Percentiles rank a stretch among this genome's conserved stretches.
Evolutionary conservation across 208 protist genomes (phyloP).

Genomic region (Willaertia magna): DNA sequence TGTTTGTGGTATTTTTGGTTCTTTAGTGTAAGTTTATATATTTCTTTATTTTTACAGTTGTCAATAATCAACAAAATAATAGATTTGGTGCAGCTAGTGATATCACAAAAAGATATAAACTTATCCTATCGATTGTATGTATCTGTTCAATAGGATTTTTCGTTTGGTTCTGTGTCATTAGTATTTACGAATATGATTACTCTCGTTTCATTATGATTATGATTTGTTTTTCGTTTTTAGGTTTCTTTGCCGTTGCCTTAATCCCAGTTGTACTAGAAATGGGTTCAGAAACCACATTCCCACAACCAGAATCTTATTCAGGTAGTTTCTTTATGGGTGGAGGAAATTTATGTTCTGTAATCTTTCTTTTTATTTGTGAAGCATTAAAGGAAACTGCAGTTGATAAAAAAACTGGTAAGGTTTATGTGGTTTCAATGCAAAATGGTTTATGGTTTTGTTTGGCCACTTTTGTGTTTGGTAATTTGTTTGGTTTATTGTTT

Average conservation of each 20-base stretch:
- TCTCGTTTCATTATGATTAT: neutral
- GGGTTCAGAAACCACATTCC: neutral
- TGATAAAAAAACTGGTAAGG: neutral
- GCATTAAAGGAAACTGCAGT: neutral
- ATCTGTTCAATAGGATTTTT: neutral
- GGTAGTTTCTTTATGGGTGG: neutral
- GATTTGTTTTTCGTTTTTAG: neutral
- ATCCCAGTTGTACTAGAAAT: neutral
- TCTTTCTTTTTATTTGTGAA: neutral
- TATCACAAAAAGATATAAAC: conserved; percentile 2
- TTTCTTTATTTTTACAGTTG: no score
- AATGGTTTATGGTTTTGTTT: neutral
- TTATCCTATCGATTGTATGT: neutral
- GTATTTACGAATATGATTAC: neutral
- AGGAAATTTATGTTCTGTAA: neutral
- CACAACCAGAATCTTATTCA: neutral
- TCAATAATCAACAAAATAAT: no score
- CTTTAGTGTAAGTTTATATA: neutral
- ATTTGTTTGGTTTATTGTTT: no score
- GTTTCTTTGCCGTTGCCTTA: neutral
- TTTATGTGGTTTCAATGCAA: neutral
- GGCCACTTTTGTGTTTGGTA: no score
- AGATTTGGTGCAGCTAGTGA: neutral
- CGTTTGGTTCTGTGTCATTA: neutral
- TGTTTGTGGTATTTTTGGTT: neutral